Percentiles rank a stretch among this genome's conserved stretches.
These are phyloP conservation scores for Pisolithus albus DNA, from an alignment of 768 basidiomycete genomes.

Conservation along the genomic window DNA sequence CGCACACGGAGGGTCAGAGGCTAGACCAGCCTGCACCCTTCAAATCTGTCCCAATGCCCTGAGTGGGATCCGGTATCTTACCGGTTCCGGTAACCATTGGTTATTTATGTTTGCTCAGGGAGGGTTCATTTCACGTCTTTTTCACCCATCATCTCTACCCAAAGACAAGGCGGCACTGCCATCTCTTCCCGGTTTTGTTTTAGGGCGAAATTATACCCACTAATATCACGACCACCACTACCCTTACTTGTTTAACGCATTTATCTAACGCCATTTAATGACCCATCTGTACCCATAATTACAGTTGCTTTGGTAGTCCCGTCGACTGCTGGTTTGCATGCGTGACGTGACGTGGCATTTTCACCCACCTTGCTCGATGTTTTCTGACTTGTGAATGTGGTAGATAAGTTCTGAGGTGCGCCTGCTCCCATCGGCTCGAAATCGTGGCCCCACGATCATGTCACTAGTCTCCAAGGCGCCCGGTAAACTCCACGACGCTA, in stretches of 20 bases:
- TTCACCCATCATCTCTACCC: not conserved
- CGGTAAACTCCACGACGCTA: not conserved
- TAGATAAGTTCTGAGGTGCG: slow-evolving; percentile 14
- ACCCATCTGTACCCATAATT: slow-evolving; percentile 23
- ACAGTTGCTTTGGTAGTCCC: slow-evolving; percentile 8
- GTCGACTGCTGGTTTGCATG: slow-evolving; percentile 1
- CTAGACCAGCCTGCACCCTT: slow-evolving; percentile 49
- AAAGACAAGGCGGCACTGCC: slow-evolving; percentile 2
- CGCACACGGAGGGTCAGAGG: slow-evolving; percentile 40
- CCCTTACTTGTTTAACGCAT: slow-evolving; percentile 17
- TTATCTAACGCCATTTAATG: slow-evolving; percentile 20
- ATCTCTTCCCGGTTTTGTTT: slow-evolving; percentile 6
- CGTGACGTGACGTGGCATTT: not conserved
- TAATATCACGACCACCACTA: slow-evolving; percentile 23
- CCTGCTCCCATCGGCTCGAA: not conserved
- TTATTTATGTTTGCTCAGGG: slow-evolving; percentile 15
- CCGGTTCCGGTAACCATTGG: slow-evolving; percentile 2
- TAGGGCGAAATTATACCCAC: slow-evolving; percentile 27
- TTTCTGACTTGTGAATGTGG: not conserved
- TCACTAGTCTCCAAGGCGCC: not conserved
- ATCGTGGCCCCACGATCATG: not conserved
- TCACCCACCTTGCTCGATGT: not conserved
- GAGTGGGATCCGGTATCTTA: slow-evolving; percentile 4
- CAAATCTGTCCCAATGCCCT: slow-evolving; percentile 36
- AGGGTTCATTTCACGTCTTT: slow-evolving; percentile 4